phyloP scores from a whole-genome alignment of 352 stramenopile genomes.

The Phytophthora agathidicida region DNA sequence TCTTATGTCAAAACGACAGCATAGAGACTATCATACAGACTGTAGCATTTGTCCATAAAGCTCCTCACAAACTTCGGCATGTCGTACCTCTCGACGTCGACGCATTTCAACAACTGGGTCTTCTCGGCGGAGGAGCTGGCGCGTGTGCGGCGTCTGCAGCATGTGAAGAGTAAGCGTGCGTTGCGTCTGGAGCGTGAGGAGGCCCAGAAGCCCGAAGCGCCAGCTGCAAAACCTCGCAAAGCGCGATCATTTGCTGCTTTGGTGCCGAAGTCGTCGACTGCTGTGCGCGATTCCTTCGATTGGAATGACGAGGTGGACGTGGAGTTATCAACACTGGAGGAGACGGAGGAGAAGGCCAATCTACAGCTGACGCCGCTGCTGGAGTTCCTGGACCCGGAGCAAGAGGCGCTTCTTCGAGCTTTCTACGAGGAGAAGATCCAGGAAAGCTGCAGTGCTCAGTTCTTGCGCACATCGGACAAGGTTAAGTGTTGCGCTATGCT shows the following conservation, averaged over 20 bases:
- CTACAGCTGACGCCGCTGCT: slow-evolving; percentile 57
- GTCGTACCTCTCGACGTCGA: slow-evolving; percentile 85
- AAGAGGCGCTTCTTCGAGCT: slow-evolving; percentile 64
- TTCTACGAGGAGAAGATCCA: slow-evolving; percentile 88
- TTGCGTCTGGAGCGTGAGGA: slow-evolving; percentile 71
- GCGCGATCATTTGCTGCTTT: slow-evolving; percentile 83
- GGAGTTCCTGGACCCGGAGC: slow-evolving; percentile 61
- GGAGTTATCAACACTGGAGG: slow-evolving; percentile 49
- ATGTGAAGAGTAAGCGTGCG: slow-evolving; percentile 66
- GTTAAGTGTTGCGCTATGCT: slow-evolving; percentile 87
- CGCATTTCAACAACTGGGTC: slow-evolving; percentile 92
- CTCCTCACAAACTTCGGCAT: slow-evolving; percentile 34
- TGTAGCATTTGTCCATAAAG: not conserved
- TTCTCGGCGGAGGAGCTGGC: slow-evolving; percentile 70
- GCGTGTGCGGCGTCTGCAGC: slow-evolving; percentile 59
- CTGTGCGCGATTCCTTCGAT: slow-evolving; percentile 65
- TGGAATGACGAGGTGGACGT: slow-evolving; percentile 76
- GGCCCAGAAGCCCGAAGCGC: slow-evolving; percentile 32
- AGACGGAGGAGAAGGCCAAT: slow-evolving; percentile 58
- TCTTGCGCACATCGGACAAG: slow-evolving; percentile 85
- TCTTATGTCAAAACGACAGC: no score
- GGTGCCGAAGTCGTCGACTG: slow-evolving; percentile 66
- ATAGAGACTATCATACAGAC: slow-evolving; percentile 6
- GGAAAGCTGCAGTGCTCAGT: slow-evolving; percentile 84
- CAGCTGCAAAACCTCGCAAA: slow-evolving; percentile 46